Conservation (phyloP, 2,329 filamentous ascomycete species). For the Alternaria infectoria region DNA sequence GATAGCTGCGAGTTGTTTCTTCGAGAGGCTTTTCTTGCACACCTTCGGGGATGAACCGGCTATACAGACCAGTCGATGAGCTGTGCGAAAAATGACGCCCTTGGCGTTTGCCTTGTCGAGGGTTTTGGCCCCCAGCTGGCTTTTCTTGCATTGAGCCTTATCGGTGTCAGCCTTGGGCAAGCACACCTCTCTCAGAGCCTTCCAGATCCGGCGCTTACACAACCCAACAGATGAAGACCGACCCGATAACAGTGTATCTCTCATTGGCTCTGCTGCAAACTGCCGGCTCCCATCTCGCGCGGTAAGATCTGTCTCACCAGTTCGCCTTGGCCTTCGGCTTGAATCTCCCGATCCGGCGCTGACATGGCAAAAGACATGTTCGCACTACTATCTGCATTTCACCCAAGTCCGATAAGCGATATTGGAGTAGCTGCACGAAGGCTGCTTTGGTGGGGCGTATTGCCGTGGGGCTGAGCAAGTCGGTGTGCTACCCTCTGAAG, state of each 20-base stretch:
- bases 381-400: neutral
- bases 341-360: neutral
- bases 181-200: neutral
- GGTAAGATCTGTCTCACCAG: too few relatives aligned
- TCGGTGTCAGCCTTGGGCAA: neutral
- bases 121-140: neutral
- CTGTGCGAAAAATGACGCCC: neutral
- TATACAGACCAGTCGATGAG: neutral
- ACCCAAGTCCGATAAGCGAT: neutral
- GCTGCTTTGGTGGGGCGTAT: neutral
- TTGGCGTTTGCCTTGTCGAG: neutral
- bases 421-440: neutral
- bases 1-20: neutral
- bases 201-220: neutral
- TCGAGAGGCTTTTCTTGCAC: neutral
- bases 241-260: neutral
- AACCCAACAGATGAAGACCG: too few relatives aligned
- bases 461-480: neutral
- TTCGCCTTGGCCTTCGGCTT: neutral
- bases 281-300: neutral
- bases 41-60: neutral
- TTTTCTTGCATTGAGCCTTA: neutral
- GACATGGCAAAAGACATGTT: rapidly evolving
- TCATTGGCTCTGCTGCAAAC: neutral
- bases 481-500: neutral